Conservation (phyloP, 2,329 filamentous ascomycete species). For the Leptosphaerulina australis region DNA sequence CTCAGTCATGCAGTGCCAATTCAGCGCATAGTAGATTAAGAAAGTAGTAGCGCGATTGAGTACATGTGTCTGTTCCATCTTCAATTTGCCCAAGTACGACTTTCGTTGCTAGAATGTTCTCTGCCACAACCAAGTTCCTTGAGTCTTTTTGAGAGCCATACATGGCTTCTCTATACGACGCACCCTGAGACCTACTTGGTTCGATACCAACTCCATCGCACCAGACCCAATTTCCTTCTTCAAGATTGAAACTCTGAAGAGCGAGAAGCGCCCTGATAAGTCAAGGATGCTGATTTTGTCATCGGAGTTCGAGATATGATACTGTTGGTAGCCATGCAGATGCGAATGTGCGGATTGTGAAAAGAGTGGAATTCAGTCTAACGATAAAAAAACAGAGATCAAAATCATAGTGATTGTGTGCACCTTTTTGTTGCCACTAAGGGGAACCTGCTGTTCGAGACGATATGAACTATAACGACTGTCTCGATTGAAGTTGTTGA, state of each 20-base stretch:
- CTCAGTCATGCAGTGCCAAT: conserved; percentile 28
- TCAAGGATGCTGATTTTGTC: conserved; percentile 15
- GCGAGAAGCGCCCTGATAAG: conserved; percentile 10
- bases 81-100: no score
- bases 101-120: no score
- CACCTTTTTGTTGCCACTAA: conserved; percentile 14
- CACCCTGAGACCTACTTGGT: conserved; percentile 30
- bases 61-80: conserved; percentile 30
- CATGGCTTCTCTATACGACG: conserved; percentile 30
- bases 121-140: no score
- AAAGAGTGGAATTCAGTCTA: conserved; percentile 1
- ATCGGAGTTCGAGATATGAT: conserved; percentile 28
- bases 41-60: conserved; percentile 24
- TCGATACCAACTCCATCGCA: conserved; percentile 30
- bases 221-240: conserved; percentile 27
- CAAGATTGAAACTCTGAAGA: conserved; percentile 10
- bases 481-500: no score
- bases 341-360: background rate
- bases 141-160: conserved; percentile 31
- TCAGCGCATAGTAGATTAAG: conserved; percentile 25
- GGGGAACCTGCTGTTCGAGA: conserved; percentile 8
- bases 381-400: conserved; percentile 8
- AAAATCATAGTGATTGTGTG: conserved; percentile 8
- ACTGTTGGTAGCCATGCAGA: conserved; percentile 21
- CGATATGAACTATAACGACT: background rate